Evolutionary conservation across 495 filamentous ascomycete genomes (phyloP), one percentile per base, ranked within the genome.

Genomic region (Astrothelium subdiscretum): DNA sequence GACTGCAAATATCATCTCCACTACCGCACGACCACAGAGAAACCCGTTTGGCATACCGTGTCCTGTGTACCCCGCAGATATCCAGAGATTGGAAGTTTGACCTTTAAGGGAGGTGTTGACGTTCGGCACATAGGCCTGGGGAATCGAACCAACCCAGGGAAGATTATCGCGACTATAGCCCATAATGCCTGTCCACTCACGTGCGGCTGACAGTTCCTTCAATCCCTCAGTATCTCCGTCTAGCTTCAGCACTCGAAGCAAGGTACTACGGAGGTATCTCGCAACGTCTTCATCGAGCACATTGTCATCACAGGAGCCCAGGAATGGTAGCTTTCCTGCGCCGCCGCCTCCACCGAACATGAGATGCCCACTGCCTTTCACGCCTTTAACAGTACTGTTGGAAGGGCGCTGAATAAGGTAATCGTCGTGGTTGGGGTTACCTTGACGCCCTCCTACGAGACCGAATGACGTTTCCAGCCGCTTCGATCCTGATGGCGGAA

Each of bases 181-280:
- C 90, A 92, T 94, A 61, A 89, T 87, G 0, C 90, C 90, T 0
- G 85, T 87, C 90, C 90, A 96, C 69, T 89, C 80, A 63, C 77
- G 76, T 38, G 78, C 78, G 0, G 87, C 81, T 11, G 73, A 58
- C 32, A 88, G 71, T 65, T 81, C 79, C 31, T 73, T 59, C 31
- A 70, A 61, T 11, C 70, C 68, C 2, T 20, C 48, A 11, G 69
- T 69, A 27, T 77, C 74, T 13, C 71, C 74, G 0, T 66, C 72
- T 0, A 78, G 60, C 8, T 68, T 65, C 24, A 86, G 68, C 0
- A 74, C 63, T 12, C 62, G 29, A 26, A 75, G 68, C 32, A 86
- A 71, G n/a, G 75, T 73, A 24, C 54, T 48, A 0, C 78, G 76
- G n/a, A 87, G 72, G 68, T 81, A 81, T 29, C 68, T 67, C 0